Evolutionary conservation across 805 yeast genomes (phyloP).

Genomic region (Pichia scutulata): DNA sequence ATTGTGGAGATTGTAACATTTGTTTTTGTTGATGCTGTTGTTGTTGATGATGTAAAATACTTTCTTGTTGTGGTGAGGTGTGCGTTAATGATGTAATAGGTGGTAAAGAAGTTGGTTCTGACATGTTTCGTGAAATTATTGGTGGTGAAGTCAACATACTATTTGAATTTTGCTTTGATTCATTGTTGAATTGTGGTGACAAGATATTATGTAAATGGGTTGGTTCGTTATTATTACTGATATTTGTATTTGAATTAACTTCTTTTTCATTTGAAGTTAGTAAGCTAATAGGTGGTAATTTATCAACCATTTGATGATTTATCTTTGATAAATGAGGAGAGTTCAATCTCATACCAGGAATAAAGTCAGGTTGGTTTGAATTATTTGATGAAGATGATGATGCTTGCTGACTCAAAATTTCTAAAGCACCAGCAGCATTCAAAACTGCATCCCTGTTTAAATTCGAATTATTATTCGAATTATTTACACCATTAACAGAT

Average conservation of each 20-base stretch:
- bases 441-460: slow-evolving; percentile 27
- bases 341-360: slow-evolving; percentile 28
- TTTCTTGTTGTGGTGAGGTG: background rate
- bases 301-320: slow-evolving; percentile 7
- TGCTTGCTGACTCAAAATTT: slow-evolving; percentile 30
- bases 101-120: background rate
- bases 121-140: background rate
- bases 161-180: background rate
- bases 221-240: slow-evolving; percentile 7
- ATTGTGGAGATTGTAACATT: slow-evolving; percentile 7
- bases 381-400: slow-evolving; percentile 9
- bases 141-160: background rate
- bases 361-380: slow-evolving; percentile 19
- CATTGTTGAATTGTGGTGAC: slow-evolving; percentile 1
- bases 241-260: slow-evolving; percentile 1
- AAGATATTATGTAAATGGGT: slow-evolving; percentile 12
- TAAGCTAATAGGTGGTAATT: slow-evolving; percentile 22
- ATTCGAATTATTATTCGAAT: background rate
- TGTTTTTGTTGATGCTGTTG: slow-evolving; percentile 9
- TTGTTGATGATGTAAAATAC: slow-evolving; percentile 11
- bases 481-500: slow-evolving; percentile 13
- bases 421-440: slow-evolving; percentile 36
- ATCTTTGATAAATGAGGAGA: slow-evolving; percentile 8
- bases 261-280: slow-evolving; percentile 7
- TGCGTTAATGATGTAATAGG: background rate